phyloP scores from a whole-genome alignment of 176 grass and related monocot genomes.

The Aechmea fasciata region DNA sequence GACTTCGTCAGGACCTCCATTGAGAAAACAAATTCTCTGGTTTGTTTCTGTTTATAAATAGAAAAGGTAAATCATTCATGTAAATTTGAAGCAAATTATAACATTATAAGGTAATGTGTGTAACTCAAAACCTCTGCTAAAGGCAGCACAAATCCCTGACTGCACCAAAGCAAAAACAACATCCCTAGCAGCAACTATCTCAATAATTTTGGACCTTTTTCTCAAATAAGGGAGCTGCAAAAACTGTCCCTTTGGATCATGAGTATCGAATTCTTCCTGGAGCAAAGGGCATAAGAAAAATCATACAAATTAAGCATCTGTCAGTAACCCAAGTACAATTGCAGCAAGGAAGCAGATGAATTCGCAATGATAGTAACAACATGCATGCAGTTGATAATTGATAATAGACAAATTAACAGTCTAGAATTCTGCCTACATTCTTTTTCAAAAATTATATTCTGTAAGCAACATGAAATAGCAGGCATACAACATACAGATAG shows the following conservation, averaged over 20 bases:
- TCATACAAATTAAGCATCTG: slow-evolving; percentile 16
- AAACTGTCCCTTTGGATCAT: slow-evolving; percentile 70
- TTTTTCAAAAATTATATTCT: neutral
- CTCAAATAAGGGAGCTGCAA: slow-evolving; percentile 59
- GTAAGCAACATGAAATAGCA: neutral
- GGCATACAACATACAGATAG: too few species aligned
- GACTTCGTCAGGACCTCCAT: slow-evolving; percentile 83
- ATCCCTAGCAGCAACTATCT: slow-evolving; percentile 76
- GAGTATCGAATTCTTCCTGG: slow-evolving; percentile 84
- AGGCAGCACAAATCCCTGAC: slow-evolving; percentile 82
- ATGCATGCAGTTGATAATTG: slow-evolving; percentile 2
- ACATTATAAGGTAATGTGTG: neutral
- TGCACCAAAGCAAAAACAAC: slow-evolving; percentile 84
- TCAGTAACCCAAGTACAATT: neutral
- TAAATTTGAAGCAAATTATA: slow-evolving; percentile 8
- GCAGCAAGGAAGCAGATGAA: neutral
- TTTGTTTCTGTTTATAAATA: slow-evolving; percentile 55
- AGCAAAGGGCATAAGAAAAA: slow-evolving; percentile 18
- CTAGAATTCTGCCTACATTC: neutral
- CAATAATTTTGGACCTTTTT: slow-evolving; percentile 93
- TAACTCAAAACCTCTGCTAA: slow-evolving; percentile 68
- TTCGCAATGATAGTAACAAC: neutral
- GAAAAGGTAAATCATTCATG: slow-evolving; percentile 10
- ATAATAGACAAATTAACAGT: neutral
- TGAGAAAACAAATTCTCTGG: slow-evolving; percentile 80